A percentile compares a stretch with the other conserved stretches of the same genome.
Evolutionary conservation across 2,329 filamentous ascomycete species (phyloP).

Genomic region (Verticillium zaregamsianum): DNA sequence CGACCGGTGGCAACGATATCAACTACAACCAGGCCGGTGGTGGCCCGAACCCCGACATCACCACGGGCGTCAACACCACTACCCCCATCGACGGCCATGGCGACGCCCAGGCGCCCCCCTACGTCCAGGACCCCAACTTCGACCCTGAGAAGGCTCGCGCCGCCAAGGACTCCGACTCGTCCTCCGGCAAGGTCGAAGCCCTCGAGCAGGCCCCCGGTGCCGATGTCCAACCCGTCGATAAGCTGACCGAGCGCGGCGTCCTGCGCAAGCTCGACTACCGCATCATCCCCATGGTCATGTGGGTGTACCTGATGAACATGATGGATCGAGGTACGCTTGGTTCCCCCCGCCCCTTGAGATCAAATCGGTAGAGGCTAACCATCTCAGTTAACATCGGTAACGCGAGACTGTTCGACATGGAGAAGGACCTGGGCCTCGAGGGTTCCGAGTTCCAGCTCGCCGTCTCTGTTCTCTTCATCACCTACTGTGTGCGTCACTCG

Average conservation of each 20-base stretch:
- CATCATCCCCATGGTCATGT: slow-evolving; percentile 26
- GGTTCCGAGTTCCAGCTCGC: slow-evolving; percentile 54
- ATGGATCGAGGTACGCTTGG: slow-evolving; percentile 25
- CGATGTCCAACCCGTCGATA: slow-evolving; percentile 5
- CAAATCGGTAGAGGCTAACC: background rate
- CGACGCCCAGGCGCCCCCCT: background rate
- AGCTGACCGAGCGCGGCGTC: slow-evolving; percentile 6
- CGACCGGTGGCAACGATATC: background rate
- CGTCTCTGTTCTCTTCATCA: slow-evolving; percentile 37
- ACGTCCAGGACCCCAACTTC: background rate
- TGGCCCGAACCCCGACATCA: background rate
- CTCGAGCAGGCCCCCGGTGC: slow-evolving; percentile 13
- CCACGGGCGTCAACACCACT: background rate
- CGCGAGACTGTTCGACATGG: slow-evolving; percentile 56
- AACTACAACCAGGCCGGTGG: background rate
- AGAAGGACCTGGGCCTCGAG: slow-evolving; percentile 52
- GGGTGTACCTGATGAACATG: slow-evolving; percentile 30
- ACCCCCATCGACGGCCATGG: background rate
- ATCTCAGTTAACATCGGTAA: slow-evolving; percentile 53
- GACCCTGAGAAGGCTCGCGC: slow-evolving; percentile 2
- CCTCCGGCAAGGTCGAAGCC: slow-evolving; percentile 10
- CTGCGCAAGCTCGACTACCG: slow-evolving; percentile 24
- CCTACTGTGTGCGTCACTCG: slow-evolving; percentile 33
- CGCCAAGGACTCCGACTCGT: slow-evolving; percentile 16
- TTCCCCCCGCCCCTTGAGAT: background rate